These are phyloP conservation scores for Phytophthora megakarya DNA, from an alignment of 352 stramenopile species.

Conservation along the genomic window DNA sequence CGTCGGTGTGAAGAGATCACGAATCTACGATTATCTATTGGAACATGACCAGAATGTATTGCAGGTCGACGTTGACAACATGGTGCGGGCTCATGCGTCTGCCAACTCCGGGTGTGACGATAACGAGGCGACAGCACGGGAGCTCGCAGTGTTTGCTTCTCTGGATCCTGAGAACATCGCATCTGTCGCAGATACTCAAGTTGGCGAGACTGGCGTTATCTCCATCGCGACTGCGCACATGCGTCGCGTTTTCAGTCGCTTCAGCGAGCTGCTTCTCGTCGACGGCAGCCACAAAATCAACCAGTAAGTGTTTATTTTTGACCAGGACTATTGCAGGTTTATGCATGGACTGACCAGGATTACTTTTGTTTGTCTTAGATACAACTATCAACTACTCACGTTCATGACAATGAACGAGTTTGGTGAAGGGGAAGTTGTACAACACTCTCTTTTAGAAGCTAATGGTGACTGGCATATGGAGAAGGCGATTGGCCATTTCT, in stretches of 20 bases:
- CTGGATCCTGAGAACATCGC: neutral
- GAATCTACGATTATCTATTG: constrained; percentile 24
- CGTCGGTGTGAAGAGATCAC: neutral
- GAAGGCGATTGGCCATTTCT: no score
- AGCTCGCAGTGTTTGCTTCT: constrained; percentile 6
- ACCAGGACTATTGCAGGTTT: no score
- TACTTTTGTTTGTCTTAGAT: no score
- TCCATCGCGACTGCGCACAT: constrained; percentile 10
- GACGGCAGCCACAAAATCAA: constrained; percentile 25
- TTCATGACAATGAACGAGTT: no score
- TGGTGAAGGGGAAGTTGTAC: no score
- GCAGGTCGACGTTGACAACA: constrained; percentile 21
- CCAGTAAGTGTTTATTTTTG: neutral
- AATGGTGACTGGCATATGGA: no score
- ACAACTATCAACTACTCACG: no score
- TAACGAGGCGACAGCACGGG: neutral
- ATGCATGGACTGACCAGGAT: no score
- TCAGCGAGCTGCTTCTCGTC: constrained; percentile 18
- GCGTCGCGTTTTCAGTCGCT: neutral
- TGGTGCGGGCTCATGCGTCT: constrained; percentile 9
- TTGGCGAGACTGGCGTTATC: constrained; percentile 12
- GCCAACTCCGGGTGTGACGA: neutral
- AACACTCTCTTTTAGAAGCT: no score
- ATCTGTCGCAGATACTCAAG: neutral
- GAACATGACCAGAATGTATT: constrained; percentile 31